Evolutionary conservation across 495 filamentous ascomycete species (phyloP), one percentile per base, ranked within the genome.

Genomic region (Aspergillus nidulans): DNA sequence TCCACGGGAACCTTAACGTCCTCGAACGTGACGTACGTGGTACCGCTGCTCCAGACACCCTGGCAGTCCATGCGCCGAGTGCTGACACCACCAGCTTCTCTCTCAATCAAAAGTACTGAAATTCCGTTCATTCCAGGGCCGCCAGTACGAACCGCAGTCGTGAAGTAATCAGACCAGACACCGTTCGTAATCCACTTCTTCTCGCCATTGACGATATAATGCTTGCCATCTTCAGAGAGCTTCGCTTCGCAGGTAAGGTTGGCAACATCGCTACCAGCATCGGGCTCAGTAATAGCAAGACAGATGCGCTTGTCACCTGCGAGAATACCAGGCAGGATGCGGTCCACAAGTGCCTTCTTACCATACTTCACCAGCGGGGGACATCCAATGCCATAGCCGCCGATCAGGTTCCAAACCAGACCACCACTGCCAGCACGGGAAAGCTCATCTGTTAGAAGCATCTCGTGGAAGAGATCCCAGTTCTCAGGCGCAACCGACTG

Each of bases 111-210:
- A 19, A 98, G 85, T 21, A 96, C 83, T 18, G 84, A 88, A 47
- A 98, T 72, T 59, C 94, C 94, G 62, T 89, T 89, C 92, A 96
- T 97, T 36, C 94, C 94, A 68, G 67, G 58, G 26, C 75, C 77
- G 48, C 92, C 91, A 1, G 94, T 98, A 53, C 94, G 89, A 30
- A 98, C 94, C 39, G 94, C 94, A 30, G 87, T 90, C 49, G 94
- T 97, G 79, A 98, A 98, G 75, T 97, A 98, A 69, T 98, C 94
- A 53, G 79, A 81, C 88, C 89, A 97, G 57, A 96, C 81, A 63
- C 94, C 94, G 77, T 98, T 97, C 65, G 92, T 97, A 72, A 98
- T 98, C 94, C 94, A 97, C 73, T 98, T 98, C 85, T 98, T 97
- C 81, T 97, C 94, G 39, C 94, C 94, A 67, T 97, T 98, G 71